Conservation (phyloP, 1,139 yeast genomes). For the Diutina rugosa region DNA sequence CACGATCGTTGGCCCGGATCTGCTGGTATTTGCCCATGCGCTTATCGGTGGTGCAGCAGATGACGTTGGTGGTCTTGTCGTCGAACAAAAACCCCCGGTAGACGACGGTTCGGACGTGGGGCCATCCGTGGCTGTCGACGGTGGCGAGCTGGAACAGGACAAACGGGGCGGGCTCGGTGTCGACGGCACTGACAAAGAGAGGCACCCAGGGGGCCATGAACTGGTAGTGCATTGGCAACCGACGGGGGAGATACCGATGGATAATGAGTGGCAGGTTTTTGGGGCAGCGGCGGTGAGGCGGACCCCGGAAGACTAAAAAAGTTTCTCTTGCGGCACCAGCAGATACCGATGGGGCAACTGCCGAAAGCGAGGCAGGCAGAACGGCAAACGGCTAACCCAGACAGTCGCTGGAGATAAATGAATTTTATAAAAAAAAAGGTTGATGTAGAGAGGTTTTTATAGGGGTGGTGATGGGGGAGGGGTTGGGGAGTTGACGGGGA, state of each 20-base stretch:
- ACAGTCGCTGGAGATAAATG: too few relatives aligned
- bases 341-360: background rate
- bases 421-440: too few relatives aligned
- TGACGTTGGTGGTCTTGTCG: slow-evolving; percentile 52
- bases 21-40: slow-evolving; percentile 55
- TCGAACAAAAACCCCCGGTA: slow-evolving; percentile 66
- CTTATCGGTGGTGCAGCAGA: slow-evolving; percentile 62
- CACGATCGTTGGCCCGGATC: slow-evolving; percentile 33
- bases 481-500: too few relatives aligned
- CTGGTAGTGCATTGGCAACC: slow-evolving; percentile 15
- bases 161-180: slow-evolving; percentile 28
- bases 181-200: slow-evolving; percentile 34
- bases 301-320: background rate
- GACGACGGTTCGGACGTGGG: slow-evolving; percentile 57
- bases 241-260: too few relatives aligned
- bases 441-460: too few relatives aligned
- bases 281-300: background rate
- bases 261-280: too few relatives aligned
- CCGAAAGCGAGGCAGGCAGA: background rate
- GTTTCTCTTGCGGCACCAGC: background rate
- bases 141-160: slow-evolving; percentile 60
- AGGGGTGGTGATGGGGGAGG: too few relatives aligned
- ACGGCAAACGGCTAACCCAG: too few relatives aligned
- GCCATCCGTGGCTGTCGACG: slow-evolving; percentile 43
- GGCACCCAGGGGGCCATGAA: slow-evolving; percentile 70